Base-by-base conservation (phyloP, 1,139 yeast species). In the Yamadazyma buinensis region DNA sequence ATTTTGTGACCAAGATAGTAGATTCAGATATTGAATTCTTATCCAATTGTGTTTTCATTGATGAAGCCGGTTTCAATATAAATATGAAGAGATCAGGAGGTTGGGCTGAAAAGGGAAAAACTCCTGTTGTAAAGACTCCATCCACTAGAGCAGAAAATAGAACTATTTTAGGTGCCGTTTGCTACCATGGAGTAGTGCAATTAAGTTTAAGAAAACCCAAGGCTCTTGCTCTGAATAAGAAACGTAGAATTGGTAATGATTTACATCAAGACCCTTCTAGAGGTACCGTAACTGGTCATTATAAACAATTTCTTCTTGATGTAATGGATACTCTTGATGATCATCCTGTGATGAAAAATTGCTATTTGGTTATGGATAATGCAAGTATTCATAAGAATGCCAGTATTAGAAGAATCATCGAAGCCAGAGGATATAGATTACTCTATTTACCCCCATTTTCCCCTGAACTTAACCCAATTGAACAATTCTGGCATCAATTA, bases 401-500 rank as follows among this genome's bases (percentile, higher is more conserved):
- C 17, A 41, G 44, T 32, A 37, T 43, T 31, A 3, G 11, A 5
- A 23, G 41, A 26, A 33, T 42, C 23, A 24, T 36, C 15, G 11
- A 29, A 11, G 38, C 41, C 18, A 30, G 36, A 23, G 46, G 45
- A 4, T 40, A 43, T 27, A 39, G 40, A 23, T 22, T 43, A 4
- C 33, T 37, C 22, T 32, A 35, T 31, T 21, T 38, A 10, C 46
- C 41, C 5, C 42, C 42, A 29, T 36, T 38, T 21, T 42, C 44
- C 5, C 42, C 41, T 19, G 41, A 42, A 26, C 26, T 39, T 14
- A 41, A 41, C 26, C 43, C 36, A 29, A 39, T 35, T 34, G 45
- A 41, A 24, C 45, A 43, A 27, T 39, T 42, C 23, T 41, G 46
- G 45, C 31, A 25, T 23, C 42, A 34, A 10, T 37, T 40, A 8